Base-by-base conservation (phyloP, 1,284 basidiomycete genomes). In the Boletus mariae region DNA sequence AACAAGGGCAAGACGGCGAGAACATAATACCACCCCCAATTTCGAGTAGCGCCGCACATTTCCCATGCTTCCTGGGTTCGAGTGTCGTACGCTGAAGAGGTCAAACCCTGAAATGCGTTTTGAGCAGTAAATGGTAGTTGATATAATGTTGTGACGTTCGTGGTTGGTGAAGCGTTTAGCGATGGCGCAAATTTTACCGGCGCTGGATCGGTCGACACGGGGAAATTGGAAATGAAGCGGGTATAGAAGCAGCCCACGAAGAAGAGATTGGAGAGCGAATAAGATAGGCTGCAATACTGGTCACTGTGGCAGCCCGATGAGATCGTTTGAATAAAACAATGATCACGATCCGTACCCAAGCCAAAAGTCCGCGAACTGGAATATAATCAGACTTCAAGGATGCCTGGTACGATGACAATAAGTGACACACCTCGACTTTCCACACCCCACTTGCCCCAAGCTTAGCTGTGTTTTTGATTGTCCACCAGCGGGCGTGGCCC, bases 351-450 rank as follows among this genome's bases (percentile, higher is more conserved):
- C 78, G 53, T 68, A 89, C 87, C 86, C 88, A 66, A 90, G 76
- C 87, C 87, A 91, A 80, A 90, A 87, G 72, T 90, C 89, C 34
- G 83, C 73, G 66, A 90, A 90, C 83, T 88, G 23, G 42, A 34
- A 51, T 31, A 50, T 37, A 26, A 42, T 56, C 25, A 40, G 40
- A 34, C 44, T 26, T 50, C n/a, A 20, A 42, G 29, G 29, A 6
- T 40, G 11, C 29, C 41, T 17, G 8, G 6, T 40, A 11, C 20
- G 23, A 31, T 34, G 34, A 32, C 26, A 49, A 15, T 40, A 32
- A 32, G 28, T 10, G 31, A 66, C 75, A 61, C 58, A 85, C 90
- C 77, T 94, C 91, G 55, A 94, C 92, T 9, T 78, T 78, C 34
- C 80, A 79, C n/a, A 78, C 74, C 0, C 94, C 94, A 25, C 91